A percentile compares a stretch with the other conserved stretches of the same genome.
Conservation (phyloP, 106 monocot genomes). For the Dendrobium chrysotoxum region DNA sequence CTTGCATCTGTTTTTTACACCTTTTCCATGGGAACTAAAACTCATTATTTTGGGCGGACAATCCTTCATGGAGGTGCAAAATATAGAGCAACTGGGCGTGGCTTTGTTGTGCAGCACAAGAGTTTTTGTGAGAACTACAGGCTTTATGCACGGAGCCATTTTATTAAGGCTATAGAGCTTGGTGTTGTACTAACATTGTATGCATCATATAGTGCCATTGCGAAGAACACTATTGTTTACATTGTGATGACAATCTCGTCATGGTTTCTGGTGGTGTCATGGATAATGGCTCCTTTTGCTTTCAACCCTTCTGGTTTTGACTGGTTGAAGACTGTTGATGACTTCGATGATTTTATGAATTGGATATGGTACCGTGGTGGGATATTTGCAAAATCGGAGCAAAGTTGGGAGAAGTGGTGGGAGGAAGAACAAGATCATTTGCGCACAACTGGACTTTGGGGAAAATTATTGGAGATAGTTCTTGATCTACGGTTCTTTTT, state of each 20-base stretch:
- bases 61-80: constrained; percentile 94
- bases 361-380: constrained; percentile 86
- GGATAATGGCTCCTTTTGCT: constrained; percentile 84
- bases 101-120: constrained; percentile 96
- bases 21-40: constrained; percentile 55
- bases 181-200: constrained; percentile 80
- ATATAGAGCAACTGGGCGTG: constrained; percentile 87
- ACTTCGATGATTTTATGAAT: constrained; percentile 83
- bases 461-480: constrained; percentile 67
- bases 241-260: constrained; percentile 79
- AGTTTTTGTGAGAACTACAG: constrained; percentile 88
- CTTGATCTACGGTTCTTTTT: constrained; percentile 81
- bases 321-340: constrained; percentile 92
- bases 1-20: constrained; percentile 87
- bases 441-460: constrained; percentile 76
- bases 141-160: constrained; percentile 92
- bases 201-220: constrained; percentile 67
- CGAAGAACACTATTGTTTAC: constrained; percentile 73
- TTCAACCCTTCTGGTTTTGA: constrained; percentile 97
- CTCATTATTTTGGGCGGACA: constrained; percentile 64
- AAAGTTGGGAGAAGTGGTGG: constrained; percentile 96
- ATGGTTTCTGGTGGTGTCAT: constrained; percentile 89
- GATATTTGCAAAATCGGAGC: constrained; percentile 61
- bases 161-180: constrained; percentile 89
- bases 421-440: constrained; percentile 86